Evolutionary conservation across 2,329 filamentous ascomycete species (phyloP).

Genomic region (Emergomyces orientalis): DNA sequence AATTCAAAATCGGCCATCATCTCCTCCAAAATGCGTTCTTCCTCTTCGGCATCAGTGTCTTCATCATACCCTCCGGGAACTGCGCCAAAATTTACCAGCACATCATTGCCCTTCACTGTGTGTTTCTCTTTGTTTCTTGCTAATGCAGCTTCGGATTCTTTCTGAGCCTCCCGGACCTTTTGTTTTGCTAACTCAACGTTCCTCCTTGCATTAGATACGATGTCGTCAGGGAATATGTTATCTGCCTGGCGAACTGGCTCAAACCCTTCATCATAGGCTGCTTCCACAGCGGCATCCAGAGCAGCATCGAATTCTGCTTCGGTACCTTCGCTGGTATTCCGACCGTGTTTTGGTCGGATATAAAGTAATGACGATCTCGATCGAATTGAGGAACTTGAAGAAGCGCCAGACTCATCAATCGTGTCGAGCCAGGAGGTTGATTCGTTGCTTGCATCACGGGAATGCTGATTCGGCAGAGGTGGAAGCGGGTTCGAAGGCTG

Average conservation of each 20-base stretch:
- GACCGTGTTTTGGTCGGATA: constrained; percentile 59
- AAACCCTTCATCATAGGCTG: constrained; percentile 85
- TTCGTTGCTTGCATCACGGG: constrained; percentile 59
- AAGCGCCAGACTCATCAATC: constrained; percentile 80
- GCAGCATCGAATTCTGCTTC: constrained; percentile 91
- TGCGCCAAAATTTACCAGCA: constrained; percentile 17
- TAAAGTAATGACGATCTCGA: constrained; percentile 66
- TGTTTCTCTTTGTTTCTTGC: constrained; percentile 53
- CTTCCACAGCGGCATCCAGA: constrained; percentile 88
- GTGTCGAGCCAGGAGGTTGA: constrained; percentile 91
- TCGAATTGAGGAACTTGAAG: constrained; percentile 67
- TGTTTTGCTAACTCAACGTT: constrained; percentile 70
- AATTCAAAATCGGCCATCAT: constrained; percentile 83
- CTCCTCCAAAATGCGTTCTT: constrained; percentile 71
- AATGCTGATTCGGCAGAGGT: constrained; percentile 32
- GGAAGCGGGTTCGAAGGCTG: constrained; percentile 25
- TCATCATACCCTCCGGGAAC: constrained; percentile 40
- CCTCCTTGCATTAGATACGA: constrained; percentile 46
- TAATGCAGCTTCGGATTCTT: constrained; percentile 54
- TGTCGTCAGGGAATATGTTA: constrained; percentile 19
- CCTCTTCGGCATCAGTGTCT: constrained; percentile 60
- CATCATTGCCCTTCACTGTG: constrained; percentile 28
- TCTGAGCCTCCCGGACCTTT: constrained; percentile 62
- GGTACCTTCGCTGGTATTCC: constrained; percentile 59
- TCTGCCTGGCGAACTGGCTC: constrained; percentile 47